Evolutionary conservation across 2,329 filamentous ascomycete genomes (phyloP).

Genomic region (Talaromyces rugulosus): DNA sequence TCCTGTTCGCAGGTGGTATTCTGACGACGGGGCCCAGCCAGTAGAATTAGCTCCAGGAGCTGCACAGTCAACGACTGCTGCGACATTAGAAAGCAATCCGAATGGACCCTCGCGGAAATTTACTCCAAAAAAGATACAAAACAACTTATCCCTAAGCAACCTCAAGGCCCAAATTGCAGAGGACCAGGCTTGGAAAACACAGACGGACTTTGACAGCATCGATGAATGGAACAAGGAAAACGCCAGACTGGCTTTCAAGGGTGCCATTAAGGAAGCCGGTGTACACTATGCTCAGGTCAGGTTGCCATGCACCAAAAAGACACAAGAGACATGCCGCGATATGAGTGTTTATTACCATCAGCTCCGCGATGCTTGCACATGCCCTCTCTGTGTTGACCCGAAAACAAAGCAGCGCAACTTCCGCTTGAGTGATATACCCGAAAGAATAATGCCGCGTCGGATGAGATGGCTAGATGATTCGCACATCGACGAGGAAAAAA

Average conservation of each 20-base stretch:
- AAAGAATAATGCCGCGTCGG: constrained; percentile 38
- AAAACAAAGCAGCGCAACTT: constrained; percentile 63
- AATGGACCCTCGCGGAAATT: neutral
- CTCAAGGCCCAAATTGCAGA: neutral
- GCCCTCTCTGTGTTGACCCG: constrained; percentile 50
- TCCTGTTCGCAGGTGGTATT: neutral
- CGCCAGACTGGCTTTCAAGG: neutral
- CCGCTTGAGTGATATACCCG: constrained; percentile 60
- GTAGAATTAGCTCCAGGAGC: neutral
- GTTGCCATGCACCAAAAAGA: neutral
- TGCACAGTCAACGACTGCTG: neutral
- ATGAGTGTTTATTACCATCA: constrained; percentile 14
- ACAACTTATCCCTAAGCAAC: neutral
- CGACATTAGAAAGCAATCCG: neutral
- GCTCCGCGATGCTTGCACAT: constrained; percentile 55
- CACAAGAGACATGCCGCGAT: neutral
- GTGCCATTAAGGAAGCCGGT: constrained; percentile 1
- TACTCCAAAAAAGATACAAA: neutral
- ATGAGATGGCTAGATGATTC: constrained; percentile 22
- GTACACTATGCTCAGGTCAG: neutral
- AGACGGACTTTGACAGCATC: neutral
- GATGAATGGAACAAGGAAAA: neutral
- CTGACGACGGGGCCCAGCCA: neutral
- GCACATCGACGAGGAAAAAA: constrained; percentile 22
- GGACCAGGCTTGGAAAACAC: neutral